phyloP scores from a whole-genome alignment of 2,329 filamentous ascomycete genomes.

The Pseudonectria foliicola region DNA sequence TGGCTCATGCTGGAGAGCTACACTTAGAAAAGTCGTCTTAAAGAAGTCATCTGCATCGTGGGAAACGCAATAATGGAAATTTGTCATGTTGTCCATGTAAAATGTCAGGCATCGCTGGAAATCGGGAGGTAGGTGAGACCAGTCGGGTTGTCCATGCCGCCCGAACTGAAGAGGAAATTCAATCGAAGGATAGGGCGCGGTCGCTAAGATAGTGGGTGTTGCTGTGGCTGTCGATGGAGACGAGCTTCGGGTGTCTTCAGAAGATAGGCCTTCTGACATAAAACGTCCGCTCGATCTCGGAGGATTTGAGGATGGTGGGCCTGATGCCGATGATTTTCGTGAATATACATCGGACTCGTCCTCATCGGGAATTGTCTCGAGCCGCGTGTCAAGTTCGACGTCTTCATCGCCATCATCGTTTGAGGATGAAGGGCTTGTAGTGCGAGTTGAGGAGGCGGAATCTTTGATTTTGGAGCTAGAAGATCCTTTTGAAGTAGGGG shows the following conservation, averaged over 20 bases:
- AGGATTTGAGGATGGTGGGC: conserved; percentile 31
- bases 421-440: conserved; percentile 46
- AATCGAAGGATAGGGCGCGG: conserved; percentile 17
- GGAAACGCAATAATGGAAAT: conserved; percentile 76
- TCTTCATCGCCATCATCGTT: conserved; percentile 45
- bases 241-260: conserved; percentile 42
- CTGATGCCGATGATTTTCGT: conserved; percentile 16
- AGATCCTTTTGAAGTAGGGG: conserved; percentile 39
- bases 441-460: conserved; percentile 27
- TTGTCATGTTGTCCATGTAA: conserved; percentile 68
- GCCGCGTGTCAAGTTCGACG: conserved; percentile 32
- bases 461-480: conserved; percentile 31
- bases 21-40: conserved; percentile 58
- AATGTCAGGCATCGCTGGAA: conserved; percentile 73
- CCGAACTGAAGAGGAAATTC: conserved; percentile 19
- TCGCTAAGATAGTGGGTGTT: conserved; percentile 26
- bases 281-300: conserved; percentile 33
- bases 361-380: conserved; percentile 50
- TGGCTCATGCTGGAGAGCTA: conserved; percentile 68
- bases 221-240: conserved; percentile 46
- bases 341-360: conserved; percentile 38
- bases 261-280: conserved; percentile 47
- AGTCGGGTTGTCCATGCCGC: conserved; percentile 41
- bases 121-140: conserved; percentile 57
- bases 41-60: conserved; percentile 68